Base-by-base conservation (phyloP, 768 basidiomycete species). In the Kockovaella imperatae region DNA sequence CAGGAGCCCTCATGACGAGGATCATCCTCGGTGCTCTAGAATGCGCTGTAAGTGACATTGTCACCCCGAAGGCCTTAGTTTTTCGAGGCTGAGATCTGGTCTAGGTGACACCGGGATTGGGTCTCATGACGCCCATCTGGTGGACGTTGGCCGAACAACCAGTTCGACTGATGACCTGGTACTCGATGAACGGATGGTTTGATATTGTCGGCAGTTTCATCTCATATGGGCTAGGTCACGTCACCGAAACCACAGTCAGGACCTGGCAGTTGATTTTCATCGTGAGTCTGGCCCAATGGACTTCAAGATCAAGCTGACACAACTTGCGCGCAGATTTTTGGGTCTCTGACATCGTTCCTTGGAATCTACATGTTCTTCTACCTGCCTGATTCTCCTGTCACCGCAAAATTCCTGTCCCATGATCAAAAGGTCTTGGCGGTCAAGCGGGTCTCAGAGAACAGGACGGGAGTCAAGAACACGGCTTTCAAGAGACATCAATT, bases 401-500 rank as follows among this genome's bases (percentile, higher is more conserved):
- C 53, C 17, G 72, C 72, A 2, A 50, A 50, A 3, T 74, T 72
- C 54, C 42, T 74, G 29, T 61, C 49, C 7, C 42, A 65, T 14
- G 53, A 70, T 18, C 62, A 75, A 45, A 71, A 65, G 45, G 44
- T 68, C 15, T 63, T 73, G 13, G 73, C 69, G 3, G 64, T 73
- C 21, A 68, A 71, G 53, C 67, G 74, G n/a, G 72, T 74, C 2
- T 71, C 74, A 1, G 57, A 55, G 25, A 70, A 54, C 29, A 53
- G 47, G 59, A 56, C 53, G 14, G 68, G 71, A 10, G 68, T 42
- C n/a, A 74, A 75, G 57, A 72, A 71, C 50, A 73, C 62, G 30
- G 54, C 62, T 23, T 73, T 74, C 64, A 74, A 74, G 50, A 38
- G 42, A 38, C 69, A 69, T 38, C 74, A 75, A 51, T 62, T 73